phyloP scores from a whole-genome alignment of 2,329 filamentous ascomycete genomes.

The Zalaria sp. region DNA sequence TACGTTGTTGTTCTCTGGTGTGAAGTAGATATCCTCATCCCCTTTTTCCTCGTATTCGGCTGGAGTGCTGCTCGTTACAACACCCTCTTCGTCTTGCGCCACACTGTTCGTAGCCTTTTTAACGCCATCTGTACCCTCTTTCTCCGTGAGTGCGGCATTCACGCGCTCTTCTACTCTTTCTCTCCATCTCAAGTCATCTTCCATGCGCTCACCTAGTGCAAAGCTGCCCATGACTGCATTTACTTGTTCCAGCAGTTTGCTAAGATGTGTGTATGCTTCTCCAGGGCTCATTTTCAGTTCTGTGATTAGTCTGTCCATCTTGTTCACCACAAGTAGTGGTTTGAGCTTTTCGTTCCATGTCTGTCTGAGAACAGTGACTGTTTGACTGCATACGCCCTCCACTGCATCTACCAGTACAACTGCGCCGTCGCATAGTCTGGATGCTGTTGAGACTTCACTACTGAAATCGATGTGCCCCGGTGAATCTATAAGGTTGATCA shows the following conservation, averaged over 20 bases:
- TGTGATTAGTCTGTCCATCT: conserved; percentile 88
- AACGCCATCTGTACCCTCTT: conserved; percentile 15
- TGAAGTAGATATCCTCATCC: conserved; percentile 95
- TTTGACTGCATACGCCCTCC: conserved; percentile 96
- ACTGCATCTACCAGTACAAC: conserved; percentile 92
- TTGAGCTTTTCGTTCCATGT: conserved; percentile 93
- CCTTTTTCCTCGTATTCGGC: conserved; percentile 74
- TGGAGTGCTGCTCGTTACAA: conserved; percentile 32
- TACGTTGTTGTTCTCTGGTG: conserved; percentile 95
- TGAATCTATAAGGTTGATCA: conserved; percentile 96
- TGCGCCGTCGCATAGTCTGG: conserved; percentile 83
- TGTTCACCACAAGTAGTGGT: conserved; percentile 91
- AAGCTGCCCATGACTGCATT: conserved; percentile 97
- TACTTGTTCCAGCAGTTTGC: conserved; percentile 82
- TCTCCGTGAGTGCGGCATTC: conserved; percentile 47
- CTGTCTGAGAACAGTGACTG: conserved; percentile 88
- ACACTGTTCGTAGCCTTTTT: conserved; percentile 22
- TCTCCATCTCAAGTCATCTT: conserved; percentile 91
- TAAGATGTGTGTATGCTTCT: conserved; percentile 82
- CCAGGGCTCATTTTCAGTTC: conserved; percentile 85
- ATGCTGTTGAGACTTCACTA: conserved; percentile 93
- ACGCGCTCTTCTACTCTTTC: conserved; percentile 82
- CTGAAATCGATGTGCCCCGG: conserved; percentile 98
- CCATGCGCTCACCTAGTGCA: conserved; percentile 96
- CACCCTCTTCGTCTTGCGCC: conserved; percentile 41